Percentiles rank a stretch among this genome's conserved stretches.
phyloP scores from a whole-genome alignment of 2,329 filamentous ascomycete species.

The Exophiala lecanii-corni region DNA sequence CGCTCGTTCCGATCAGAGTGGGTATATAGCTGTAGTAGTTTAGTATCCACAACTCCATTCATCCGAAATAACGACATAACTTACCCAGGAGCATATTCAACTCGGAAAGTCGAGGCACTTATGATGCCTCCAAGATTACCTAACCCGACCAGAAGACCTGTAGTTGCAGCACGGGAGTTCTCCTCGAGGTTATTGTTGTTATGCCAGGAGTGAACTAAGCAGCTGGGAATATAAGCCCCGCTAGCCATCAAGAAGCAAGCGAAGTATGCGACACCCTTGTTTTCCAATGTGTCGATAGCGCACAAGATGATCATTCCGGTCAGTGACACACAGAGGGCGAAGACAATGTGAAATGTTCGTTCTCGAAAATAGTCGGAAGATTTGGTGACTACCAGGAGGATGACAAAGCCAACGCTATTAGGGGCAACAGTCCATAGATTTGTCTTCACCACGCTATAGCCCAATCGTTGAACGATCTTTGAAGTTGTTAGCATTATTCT shows the following conservation, averaged over 20 bases:
- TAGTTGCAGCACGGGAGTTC: constrained; percentile 46
- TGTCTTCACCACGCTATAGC: constrained; percentile 57
- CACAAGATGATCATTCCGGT: constrained; percentile 75
- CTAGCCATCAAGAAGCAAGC: constrained; percentile 79
- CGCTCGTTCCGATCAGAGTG: constrained; percentile 42
- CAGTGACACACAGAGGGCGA: constrained; percentile 70
- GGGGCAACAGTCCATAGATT: constrained; percentile 80
- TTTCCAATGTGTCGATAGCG: constrained; percentile 57
- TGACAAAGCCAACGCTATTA: constrained; percentile 67
- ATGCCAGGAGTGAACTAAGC: constrained; percentile 67
- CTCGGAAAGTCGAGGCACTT: constrained; percentile 40
- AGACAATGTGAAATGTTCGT: constrained; percentile 68
- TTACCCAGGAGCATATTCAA: constrained; percentile 43
- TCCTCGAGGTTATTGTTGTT: constrained; percentile 53
- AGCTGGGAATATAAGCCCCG: constrained; percentile 70
- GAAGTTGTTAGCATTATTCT: no score
- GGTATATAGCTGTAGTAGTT: constrained; percentile 40
- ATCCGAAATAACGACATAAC: no score
- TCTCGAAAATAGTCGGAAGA: constrained; percentile 61
- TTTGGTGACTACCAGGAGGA: constrained; percentile 69
- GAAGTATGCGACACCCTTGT: constrained; percentile 65
- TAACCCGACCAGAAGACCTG: constrained; percentile 45
- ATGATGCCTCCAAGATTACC: constrained; percentile 48
- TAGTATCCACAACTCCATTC: no score
- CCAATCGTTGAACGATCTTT: constrained; percentile 53